Evolutionary conservation across 495 filamentous ascomycete genomes (phyloP), one percentile per base, ranked within the genome.

Genomic region (Aspergillus avenaceus): DNA sequence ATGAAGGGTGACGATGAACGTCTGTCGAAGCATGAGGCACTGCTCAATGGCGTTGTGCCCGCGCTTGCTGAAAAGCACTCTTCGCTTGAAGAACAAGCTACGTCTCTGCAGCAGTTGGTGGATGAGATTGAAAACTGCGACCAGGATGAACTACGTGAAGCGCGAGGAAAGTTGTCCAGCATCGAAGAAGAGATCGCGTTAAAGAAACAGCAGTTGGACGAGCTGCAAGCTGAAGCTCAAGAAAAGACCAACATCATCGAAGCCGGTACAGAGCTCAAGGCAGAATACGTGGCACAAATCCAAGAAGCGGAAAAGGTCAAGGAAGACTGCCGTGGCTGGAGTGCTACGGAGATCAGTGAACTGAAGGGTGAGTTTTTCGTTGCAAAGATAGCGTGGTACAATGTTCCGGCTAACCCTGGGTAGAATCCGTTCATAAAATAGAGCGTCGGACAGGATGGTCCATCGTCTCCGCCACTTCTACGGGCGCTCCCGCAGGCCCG

Each of bases 291-390:
- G 16, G 76, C 78, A 4, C 88, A 91, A 26, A 97, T 96, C 47
- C 76, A 80, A 45, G 84, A 91, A 56, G 90, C 92, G 0, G 90
- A 97, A 59, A 84, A 83, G 48, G 73, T 95, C 28, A 82, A 85
- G 53, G 89, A 95, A 63, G 84, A 93, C 57, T 96, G 86, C 63
- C 81, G 91, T 14, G 91, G 93, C 18, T 96, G 91, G 87, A 93
- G 83, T 51, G 77, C 83, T 24, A 79, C 73, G 14, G 93, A 97
- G 62, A 85, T 97, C 47, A 74, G 67, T 45, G 74, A 75, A 21
- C 71, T 92, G 7, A 88, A 91, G 75, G 77, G 86, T 89, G 69
- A 59, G 76, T 56, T 13, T 45, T n/a, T n/a, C n/a, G n/a, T n/a
- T n/a, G n/a, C n/a, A n/a, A n/a, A n/a, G n/a, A n/a, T n/a, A n/a